Evolutionary conservation across 352 stramenopile species (phyloP), one percentile per base, ranked within the genome.

Genomic region (Peronosclerospora sorghi): DNA sequence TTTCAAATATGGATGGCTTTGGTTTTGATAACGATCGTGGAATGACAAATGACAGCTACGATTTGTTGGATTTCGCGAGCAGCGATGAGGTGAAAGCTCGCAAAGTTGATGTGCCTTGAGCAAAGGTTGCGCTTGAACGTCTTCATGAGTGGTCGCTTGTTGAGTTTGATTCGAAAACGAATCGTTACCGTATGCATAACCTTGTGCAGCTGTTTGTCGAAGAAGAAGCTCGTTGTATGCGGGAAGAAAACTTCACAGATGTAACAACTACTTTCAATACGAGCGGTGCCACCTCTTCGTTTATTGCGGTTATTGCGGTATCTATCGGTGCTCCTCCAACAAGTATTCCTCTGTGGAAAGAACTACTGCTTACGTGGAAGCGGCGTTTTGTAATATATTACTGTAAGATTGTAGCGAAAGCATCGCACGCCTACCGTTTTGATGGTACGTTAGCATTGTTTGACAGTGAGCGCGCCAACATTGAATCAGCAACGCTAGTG

Each of bases 381-480:
- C 65, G 74, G 5, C 74, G 78, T 17, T 90, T 90, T 58, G 78
- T 90, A n/a, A 71, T 74, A n/a, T 76, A 86, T 47, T 90, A 87
- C 36, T 90, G 75, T 48, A 72, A 83, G 56, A 69, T 86, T 34
- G 68, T 90, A 5, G 73, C 78, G 1, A 73, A 78, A 17, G 74
- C 78, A 21, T 86, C 73, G 5, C 75, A 87, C 32, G 73, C 67
- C 0, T 90, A 86, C 41, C 70, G 78, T 17, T 86, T 81, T 45
- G 73, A 85, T 21, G 78, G 78, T 15, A 75, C 58, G 8, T 55
- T 90, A 2, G 62, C 64, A 5, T 44, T 82, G 10, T 90, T 90
- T 41, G 78, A 90, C 50, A 81, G 80, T 29, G 73, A 90, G 48
- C 68, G 78, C 23, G 53, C 78, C 5, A 90, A 90, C 32, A 90